Evolutionary conservation across 345 rosid species (phyloP).

Genomic region (Aquilaria sinensis): DNA sequence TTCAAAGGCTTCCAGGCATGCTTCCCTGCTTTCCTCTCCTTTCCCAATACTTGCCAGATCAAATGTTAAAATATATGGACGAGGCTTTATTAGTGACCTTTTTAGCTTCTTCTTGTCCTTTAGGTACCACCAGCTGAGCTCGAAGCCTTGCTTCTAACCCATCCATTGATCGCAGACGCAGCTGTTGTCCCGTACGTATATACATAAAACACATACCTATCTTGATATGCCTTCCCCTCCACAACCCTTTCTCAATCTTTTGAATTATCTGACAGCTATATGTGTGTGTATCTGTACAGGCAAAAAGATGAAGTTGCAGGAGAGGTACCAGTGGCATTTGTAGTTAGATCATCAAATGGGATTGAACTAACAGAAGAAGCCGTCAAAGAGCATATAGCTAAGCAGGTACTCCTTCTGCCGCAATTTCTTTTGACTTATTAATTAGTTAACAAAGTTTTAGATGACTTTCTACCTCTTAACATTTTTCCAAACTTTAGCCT

Average conservation of each 20-base stretch:
- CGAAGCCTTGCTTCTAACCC: conserved; percentile 67
- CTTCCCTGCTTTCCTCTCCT: neutral
- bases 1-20: conserved; percentile 86
- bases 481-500: neutral
- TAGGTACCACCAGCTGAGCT: conserved; percentile 95
- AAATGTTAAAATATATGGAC: neutral
- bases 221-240: too few species aligned
- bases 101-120: neutral
- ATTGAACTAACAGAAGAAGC: conserved; percentile 53
- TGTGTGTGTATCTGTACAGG: conserved; percentile 18
- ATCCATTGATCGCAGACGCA: conserved; percentile 71
- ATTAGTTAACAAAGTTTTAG: too few species aligned
- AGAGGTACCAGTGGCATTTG: conserved; percentile 91
- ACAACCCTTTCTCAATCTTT: too few species aligned
- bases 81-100: neutral
- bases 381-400: conserved; percentile 64
- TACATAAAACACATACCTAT: too few species aligned
- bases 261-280: too few species aligned
- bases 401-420: conserved; percentile 39
- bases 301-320: conserved; percentile 87
- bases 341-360: conserved; percentile 51
- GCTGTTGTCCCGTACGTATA: conserved; percentile 85
- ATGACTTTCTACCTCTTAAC: neutral
- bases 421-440: too few species aligned
- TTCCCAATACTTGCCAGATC: too few species aligned